Evolutionary conservation across 192 early-diverging fungal genomes (phyloP).

Genomic region (Coemansia sp.): DNA sequence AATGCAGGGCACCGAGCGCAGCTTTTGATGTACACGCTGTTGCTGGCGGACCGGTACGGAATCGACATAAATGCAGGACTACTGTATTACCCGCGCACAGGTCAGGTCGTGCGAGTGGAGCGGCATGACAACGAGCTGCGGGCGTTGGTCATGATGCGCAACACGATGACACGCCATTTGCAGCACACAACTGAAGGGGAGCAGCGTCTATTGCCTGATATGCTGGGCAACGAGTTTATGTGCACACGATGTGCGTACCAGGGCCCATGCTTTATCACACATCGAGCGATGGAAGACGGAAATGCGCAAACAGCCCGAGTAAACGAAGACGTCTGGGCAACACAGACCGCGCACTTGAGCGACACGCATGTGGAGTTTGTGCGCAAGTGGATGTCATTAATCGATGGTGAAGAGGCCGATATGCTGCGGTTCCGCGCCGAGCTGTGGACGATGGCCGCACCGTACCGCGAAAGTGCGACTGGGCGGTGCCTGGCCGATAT

Average conservation of each 20-base stretch:
- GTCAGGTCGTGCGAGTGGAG: conserved; percentile 65
- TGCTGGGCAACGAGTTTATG: conserved; percentile 59
- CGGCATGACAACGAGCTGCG: conserved; percentile 64
- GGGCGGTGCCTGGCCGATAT: conserved; percentile 49
- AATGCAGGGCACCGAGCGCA: conserved; percentile 76
- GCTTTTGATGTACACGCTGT: conserved; percentile 76
- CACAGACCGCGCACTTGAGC: conserved; percentile 59
- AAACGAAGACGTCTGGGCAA: conserved; percentile 57
- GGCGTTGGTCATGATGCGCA: conserved; percentile 70
- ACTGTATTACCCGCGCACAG: conserved; percentile 73
- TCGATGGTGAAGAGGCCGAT: conserved; percentile 76
- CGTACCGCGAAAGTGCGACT: conserved; percentile 53
- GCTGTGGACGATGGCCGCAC: conserved; percentile 63
- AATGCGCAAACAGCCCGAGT: conserved; percentile 57
- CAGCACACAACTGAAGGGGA: not conserved
- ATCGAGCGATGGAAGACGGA: conserved; percentile 73
- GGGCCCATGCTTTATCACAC: conserved; percentile 67
- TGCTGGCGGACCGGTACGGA: conserved; percentile 83
- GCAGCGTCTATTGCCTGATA: conserved; percentile 59
- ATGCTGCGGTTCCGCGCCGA: conserved; percentile 58
- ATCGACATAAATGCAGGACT: conserved; percentile 64
- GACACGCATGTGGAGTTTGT: conserved; percentile 66
- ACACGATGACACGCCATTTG: conserved; percentile 59
- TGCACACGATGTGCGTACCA: conserved; percentile 70
- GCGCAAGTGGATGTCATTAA: conserved; percentile 70